Evolutionary conservation across 202 grass and related monocot species (phyloP).

Genomic region (Schoenoplectus triqueter): DNA sequence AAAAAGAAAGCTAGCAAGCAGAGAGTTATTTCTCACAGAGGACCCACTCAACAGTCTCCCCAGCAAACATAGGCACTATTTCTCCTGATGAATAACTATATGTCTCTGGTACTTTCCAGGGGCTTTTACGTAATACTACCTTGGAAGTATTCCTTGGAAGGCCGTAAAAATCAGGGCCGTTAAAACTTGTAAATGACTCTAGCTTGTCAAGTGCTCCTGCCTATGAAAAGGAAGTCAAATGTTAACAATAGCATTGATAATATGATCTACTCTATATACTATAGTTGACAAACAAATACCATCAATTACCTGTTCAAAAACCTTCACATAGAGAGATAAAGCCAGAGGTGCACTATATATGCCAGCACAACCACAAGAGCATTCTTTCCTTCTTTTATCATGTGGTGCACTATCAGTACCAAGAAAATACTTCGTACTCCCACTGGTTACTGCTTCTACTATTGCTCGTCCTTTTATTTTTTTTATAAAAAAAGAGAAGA

Average conservation of each 20-base stretch:
- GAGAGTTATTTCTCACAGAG: conserved; percentile 43
- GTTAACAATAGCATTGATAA: neutral
- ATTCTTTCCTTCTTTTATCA: conserved; percentile 81
- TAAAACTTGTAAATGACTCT: conserved; percentile 91
- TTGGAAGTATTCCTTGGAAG: conserved; percentile 77
- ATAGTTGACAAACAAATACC: conserved; percentile 11
- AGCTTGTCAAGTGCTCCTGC: conserved; percentile 84
- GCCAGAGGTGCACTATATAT: conserved; percentile 86
- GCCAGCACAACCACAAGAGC: conserved; percentile 92
- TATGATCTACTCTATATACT: neutral
- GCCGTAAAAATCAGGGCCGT: conserved; percentile 95
- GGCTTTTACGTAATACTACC: conserved; percentile 63
- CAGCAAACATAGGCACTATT: conserved; percentile 82
- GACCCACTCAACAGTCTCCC: conserved; percentile 75
- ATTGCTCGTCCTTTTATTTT: conserved; percentile 60
- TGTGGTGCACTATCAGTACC: conserved; percentile 86
- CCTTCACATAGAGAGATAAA: conserved; percentile 79
- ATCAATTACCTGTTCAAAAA: conserved; percentile 85
- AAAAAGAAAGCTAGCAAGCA: neutral
- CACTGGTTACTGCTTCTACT: conserved; percentile 75
- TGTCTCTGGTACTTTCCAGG: conserved; percentile 75
- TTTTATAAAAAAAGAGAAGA: neutral
- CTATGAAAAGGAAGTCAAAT: conserved; percentile 45
- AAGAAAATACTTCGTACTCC: conserved; percentile 72
- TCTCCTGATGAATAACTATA: conserved; percentile 63